Evolutionary conservation across 2,329 filamentous ascomycete genomes (phyloP), one percentile per base, ranked within the genome.

Genomic region (Talaromyces sp.): DNA sequence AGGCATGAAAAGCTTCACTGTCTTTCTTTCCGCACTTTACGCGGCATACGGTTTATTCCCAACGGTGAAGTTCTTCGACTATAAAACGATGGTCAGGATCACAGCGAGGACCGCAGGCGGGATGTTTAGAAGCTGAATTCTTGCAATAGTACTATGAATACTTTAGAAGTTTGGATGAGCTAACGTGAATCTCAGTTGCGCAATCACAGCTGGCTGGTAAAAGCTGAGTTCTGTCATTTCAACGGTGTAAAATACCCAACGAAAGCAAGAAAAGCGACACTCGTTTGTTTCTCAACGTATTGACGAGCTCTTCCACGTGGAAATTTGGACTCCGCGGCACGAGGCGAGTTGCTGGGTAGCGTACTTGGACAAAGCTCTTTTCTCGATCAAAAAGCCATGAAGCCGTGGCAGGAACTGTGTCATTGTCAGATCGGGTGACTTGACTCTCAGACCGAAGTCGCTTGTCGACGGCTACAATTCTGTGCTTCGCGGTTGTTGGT

Each of bases 211-310:
- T 0, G 74, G 73, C 61, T 78, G 76, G 63, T 78, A 79, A 64
- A 81, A 81, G 16, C 71, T 71, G 1, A 80, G 72, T 8, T 78
- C 79, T 9, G 71, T 75, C 7, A 77, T 81, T 2, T 79, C 79
- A 4, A 81, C 76, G 0, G 79, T 81, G 58, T 79, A 81, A 23
- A 76, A 71, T 0, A 79, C 79, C 78, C 79, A 81, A 31, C 79
- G n/a, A 78, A 0, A 76, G 58, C 1, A 76, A 79, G 58, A 82
- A 81, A 1, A 81, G 71, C 77, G 78, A 82, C 0, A 80, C 68
- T 0, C 78, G 69, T 16, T 71, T 67, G 61, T 81, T 75, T 33
- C 75, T 77, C 3, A 81, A 65, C 0, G 77, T 74, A 0, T 67
- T 58, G 5, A 76, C 8, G 18, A 44, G 18, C 40, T 44, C 40